Evolutionary conservation across 169 alveolate genomes (phyloP).

Genomic region (Eimeria acervulina): DNA sequence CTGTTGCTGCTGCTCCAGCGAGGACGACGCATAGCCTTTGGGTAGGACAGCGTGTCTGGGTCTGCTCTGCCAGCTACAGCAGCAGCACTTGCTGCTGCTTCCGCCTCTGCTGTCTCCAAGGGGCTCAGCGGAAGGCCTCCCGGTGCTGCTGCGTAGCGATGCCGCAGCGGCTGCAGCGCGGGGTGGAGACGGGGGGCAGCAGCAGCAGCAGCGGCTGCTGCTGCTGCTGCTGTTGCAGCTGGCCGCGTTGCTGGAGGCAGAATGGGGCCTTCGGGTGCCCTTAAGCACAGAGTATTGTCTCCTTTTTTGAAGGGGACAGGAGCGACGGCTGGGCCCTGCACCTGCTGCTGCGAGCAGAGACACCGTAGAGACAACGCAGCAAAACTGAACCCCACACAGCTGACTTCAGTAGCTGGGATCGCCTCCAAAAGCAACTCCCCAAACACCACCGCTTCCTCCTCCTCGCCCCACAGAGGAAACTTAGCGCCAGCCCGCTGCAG

Average conservation of each 20-base stretch:
- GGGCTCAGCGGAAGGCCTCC: conserved; percentile 18
- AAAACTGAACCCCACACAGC: conserved; percentile 5
- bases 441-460: background rate
- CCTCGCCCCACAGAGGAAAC: background rate
- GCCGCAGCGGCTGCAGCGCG: conserved; percentile 46
- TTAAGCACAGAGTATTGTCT: background rate
- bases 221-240: background rate
- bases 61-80: background rate
- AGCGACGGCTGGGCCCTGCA: background rate
- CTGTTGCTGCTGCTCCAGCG: background rate
- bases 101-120: background rate
- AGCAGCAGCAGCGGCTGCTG: conserved; percentile 4
- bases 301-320: background rate
- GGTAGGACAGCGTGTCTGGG: background rate
- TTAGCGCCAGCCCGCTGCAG: too few species aligned
- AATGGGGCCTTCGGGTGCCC: background rate
- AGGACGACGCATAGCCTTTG: background rate
- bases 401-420: conserved; percentile 10
- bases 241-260: background rate
- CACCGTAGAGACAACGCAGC: background rate
- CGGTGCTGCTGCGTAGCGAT: conserved; percentile 33
- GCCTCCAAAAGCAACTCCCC: conserved; percentile 26
- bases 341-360: background rate
- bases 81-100: background rate
- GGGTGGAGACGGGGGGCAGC: background rate